A percentile compares a stretch with the other conserved stretches of the same genome.
Conservation (phyloP, 768 basidiomycete species). For the Mycena maculata region DNA sequence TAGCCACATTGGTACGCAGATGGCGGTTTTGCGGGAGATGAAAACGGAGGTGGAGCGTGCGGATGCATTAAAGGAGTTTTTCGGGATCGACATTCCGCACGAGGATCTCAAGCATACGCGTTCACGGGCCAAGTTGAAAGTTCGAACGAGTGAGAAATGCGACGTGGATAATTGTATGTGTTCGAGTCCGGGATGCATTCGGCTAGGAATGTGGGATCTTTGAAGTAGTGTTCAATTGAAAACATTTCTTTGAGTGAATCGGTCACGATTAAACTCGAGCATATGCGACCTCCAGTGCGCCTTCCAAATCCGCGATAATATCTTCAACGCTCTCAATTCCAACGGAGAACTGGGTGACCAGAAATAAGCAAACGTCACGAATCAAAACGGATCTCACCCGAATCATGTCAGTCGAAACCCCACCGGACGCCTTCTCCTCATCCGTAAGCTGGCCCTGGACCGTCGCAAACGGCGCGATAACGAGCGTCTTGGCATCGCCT, state of each 20-base stretch:
- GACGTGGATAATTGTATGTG: too few relatives aligned
- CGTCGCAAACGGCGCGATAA: conserved; percentile 80
- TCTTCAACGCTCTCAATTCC: conserved; percentile 51
- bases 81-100: conserved; percentile 18
- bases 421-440: conserved; percentile 71
- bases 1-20: conserved; percentile 22
- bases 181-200: neutral
- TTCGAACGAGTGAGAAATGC: too few relatives aligned
- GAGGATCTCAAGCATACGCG: conserved; percentile 24
- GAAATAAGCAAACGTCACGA: neutral
- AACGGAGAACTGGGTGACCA: conserved; percentile 43
- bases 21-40: conserved; percentile 18
- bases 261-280: too few relatives aligned
- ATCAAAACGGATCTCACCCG: conserved; percentile 51
- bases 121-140: conserved; percentile 28
- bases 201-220: too few relatives aligned
- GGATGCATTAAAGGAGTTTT: conserved; percentile 27
- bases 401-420: conserved; percentile 80
- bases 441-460: conserved; percentile 76
- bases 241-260: too few relatives aligned
- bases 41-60: conserved; percentile 27
- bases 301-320: conserved; percentile 53
- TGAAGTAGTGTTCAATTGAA: too few relatives aligned
- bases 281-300: conserved; percentile 40
- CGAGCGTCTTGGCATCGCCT: conserved; percentile 80